These are phyloP conservation scores for Staphylotrichum longicolle DNA, from an alignment of 495 filamentous ascomycete species.

Conservation along the genomic window DNA sequence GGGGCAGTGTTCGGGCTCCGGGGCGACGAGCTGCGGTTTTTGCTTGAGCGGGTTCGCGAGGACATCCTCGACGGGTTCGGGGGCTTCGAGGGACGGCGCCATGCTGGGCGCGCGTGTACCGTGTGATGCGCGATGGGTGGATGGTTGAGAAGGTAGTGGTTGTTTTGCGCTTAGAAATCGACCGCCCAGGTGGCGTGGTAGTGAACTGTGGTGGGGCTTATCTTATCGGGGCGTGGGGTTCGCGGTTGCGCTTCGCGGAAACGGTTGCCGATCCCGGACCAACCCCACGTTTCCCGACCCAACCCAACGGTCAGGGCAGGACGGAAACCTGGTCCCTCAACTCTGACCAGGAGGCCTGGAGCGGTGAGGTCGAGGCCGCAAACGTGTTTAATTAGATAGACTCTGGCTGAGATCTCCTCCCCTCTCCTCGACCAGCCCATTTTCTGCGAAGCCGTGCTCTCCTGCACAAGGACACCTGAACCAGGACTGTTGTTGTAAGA, in stretches of 20 bases:
- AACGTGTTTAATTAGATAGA: too few species aligned
- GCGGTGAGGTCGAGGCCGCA: too few species aligned
- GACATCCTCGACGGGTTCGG: slow-evolving; percentile 59
- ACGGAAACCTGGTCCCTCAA: neutral
- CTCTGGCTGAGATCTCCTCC: too few species aligned
- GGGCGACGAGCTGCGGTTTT: slow-evolving; percentile 80
- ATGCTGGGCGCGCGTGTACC: slow-evolving; percentile 15
- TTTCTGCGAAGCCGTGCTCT: too few species aligned
- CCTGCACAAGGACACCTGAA: too few species aligned
- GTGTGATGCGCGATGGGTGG: neutral
- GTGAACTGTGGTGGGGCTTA: slow-evolving; percentile 16
- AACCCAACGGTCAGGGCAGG: neutral
- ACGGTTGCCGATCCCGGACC: slow-evolving; percentile 16
- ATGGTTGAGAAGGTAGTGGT: neutral
- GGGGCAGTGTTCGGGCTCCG: slow-evolving; percentile 95
- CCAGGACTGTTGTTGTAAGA: too few species aligned
- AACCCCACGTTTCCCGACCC: neutral
- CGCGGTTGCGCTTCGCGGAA: neutral
- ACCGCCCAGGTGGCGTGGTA: neutral
- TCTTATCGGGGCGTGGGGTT: slow-evolving; percentile 21
- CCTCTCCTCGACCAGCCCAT: too few species aligned
- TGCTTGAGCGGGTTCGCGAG: slow-evolving; percentile 66
- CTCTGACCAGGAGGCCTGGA: neutral
- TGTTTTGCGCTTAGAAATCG: slow-evolving; percentile 30
- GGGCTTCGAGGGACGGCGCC: slow-evolving; percentile 65